Percentiles rank a stretch among this genome's conserved stretches.
These are phyloP conservation scores for Aspergillus flavus DNA, from an alignment of 2,329 filamentous ascomycete species.

Conservation along the genomic window DNA sequence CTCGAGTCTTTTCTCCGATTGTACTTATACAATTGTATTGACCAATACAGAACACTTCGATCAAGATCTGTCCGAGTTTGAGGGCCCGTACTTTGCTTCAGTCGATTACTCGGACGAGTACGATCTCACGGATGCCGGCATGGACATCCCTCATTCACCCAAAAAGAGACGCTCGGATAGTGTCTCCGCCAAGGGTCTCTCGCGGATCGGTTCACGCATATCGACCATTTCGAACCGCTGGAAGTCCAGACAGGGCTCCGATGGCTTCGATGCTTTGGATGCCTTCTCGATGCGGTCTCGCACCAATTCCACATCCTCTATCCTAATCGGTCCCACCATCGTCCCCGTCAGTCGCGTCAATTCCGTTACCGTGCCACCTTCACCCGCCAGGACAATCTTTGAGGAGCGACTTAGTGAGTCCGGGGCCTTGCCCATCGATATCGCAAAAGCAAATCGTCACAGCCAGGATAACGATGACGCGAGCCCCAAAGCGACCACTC, in stretches of 20 bases:
- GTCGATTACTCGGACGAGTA: constrained; percentile 38
- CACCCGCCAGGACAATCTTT: constrained; percentile 65
- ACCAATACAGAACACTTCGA: constrained; percentile 40
- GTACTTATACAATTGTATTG: constrained; percentile 7
- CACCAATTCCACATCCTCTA: constrained; percentile 46
- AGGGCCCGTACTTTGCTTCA: constrained; percentile 33
- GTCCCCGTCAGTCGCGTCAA: constrained; percentile 49
- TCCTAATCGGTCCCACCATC: constrained; percentile 38
- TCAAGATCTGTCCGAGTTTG: constrained; percentile 30
- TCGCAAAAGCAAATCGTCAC: constrained; percentile 55
- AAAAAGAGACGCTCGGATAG: constrained; percentile 58
- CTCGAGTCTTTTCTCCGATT: constrained; percentile 5
- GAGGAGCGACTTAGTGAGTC: constrained; percentile 56
- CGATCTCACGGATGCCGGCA: constrained; percentile 64
- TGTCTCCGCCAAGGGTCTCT: constrained; percentile 51
- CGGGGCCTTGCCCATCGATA: constrained; percentile 54
- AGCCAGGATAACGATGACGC: constrained; percentile 50
- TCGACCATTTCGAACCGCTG: constrained; percentile 68
- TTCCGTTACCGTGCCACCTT: constrained; percentile 57
- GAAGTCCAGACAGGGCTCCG: constrained; percentile 42
- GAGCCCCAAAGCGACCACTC: constrained; percentile 73
- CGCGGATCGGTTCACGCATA: constrained; percentile 69
- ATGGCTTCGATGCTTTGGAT: constrained; percentile 32
- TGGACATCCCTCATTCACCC: constrained; percentile 58
- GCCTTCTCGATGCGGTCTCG: constrained; percentile 41